Conservation (phyloP, 345 rosid species). For the Excoecaria agallocha region DNA sequence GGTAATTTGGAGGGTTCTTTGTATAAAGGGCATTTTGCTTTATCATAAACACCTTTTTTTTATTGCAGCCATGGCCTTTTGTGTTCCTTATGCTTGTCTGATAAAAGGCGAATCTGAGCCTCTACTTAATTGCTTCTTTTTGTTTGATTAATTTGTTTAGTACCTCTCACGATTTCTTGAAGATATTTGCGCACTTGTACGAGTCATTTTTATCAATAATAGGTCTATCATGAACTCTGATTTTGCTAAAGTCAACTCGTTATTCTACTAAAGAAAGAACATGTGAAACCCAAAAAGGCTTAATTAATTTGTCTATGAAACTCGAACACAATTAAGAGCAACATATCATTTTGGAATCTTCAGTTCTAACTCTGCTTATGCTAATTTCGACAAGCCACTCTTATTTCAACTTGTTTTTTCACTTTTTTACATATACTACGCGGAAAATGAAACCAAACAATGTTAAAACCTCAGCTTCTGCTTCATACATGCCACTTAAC, state of each 20-base stretch:
- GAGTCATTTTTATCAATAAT: too few relatives aligned
- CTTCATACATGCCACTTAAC: not conserved
- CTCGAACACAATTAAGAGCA: not conserved
- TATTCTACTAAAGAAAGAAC: too few relatives aligned
- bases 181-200: too few relatives aligned
- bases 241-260: too few relatives aligned
- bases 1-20: not conserved
- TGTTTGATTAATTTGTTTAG: not conserved
- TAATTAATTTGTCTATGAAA: too few relatives aligned
- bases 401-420: not conserved
- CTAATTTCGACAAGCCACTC: not conserved
- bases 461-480: not conserved
- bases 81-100: not conserved
- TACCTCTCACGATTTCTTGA: not conserved
- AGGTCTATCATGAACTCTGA: too few relatives aligned
- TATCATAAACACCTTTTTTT: not conserved
- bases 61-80: not conserved
- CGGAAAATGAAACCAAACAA: not conserved
- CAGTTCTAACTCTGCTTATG: not conserved
- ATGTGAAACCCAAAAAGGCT: too few relatives aligned
- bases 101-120: conserved; percentile 13
- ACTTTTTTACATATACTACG: not conserved
- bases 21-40: not conserved
- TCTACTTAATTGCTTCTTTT: not conserved
- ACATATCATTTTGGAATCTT: not conserved